Evolutionary conservation across 371 early-diverging fungal genomes (phyloP).

Genomic region (Catenaria anguillulae): DNA sequence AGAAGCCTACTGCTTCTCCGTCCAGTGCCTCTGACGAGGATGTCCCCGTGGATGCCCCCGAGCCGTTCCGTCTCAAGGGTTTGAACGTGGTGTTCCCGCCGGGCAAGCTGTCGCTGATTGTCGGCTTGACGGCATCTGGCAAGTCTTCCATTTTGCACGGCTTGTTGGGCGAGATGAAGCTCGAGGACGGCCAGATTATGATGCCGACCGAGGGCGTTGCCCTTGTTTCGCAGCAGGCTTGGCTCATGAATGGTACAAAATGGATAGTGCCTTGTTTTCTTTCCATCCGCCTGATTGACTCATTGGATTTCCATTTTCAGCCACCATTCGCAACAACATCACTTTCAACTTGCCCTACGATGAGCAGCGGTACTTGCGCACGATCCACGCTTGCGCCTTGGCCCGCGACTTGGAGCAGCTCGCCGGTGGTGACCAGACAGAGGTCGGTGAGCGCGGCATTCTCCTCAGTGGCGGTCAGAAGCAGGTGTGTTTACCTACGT

Average conservation of each 20-base stretch:
- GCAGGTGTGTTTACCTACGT: too few relatives aligned
- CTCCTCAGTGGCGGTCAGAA: conserved; percentile 24
- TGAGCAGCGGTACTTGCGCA: conserved; percentile 10
- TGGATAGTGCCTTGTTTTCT: too few relatives aligned
- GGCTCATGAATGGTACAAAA: conserved; percentile 14
- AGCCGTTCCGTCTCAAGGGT: conserved; percentile 1
- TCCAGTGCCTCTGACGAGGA: background rate
- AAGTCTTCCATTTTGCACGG: conserved; percentile 9
- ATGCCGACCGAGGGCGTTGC: conserved; percentile 1
- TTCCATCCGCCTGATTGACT: too few relatives aligned
- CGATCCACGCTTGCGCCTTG: conserved; percentile 16
- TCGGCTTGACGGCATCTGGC: conserved; percentile 9
- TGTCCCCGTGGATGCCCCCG: background rate
- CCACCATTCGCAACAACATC: conserved; percentile 10
- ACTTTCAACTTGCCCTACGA: conserved; percentile 5
- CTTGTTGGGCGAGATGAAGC: conserved; percentile 11
- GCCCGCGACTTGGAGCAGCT: conserved; percentile 18
- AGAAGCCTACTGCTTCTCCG: background rate
- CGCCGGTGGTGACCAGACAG: conserved; percentile 20
- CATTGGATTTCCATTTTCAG: too few relatives aligned
- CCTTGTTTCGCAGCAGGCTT: conserved; percentile 8
- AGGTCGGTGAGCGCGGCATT: conserved; percentile 19
- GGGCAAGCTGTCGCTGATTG: conserved; percentile 6
- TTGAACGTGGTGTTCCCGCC: conserved; percentile 8
- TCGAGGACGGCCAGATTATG: conserved; percentile 6